Percentiles rank a stretch among this genome's conserved stretches.
Conservation (phyloP, 169 alveolate genomes). For the Plasmodium sp. region DNA sequence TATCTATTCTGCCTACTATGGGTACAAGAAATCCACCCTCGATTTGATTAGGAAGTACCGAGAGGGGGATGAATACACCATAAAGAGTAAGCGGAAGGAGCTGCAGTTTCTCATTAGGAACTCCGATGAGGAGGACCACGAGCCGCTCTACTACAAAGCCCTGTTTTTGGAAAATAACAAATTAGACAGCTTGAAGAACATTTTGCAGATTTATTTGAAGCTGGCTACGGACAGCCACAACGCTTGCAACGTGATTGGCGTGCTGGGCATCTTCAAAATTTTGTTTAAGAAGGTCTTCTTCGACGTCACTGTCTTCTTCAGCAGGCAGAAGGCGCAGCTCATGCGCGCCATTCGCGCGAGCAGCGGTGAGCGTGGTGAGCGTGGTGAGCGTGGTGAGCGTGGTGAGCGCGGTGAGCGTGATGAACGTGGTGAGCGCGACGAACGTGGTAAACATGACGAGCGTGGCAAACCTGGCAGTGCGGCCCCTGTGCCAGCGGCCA, state of each 20-base stretch:
- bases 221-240: constrained; percentile 59
- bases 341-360: neutral
- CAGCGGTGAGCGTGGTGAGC: no score
- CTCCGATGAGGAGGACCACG: constrained; percentile 52
- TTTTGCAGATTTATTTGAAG: constrained; percentile 54
- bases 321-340: neutral
- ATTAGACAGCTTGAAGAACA: constrained; percentile 29
- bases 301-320: constrained; percentile 5
- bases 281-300: constrained; percentile 51
- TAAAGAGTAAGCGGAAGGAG: constrained; percentile 68
- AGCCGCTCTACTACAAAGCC: constrained; percentile 41
- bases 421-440: no score
- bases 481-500: neutral
- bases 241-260: constrained; percentile 66
- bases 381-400: no score
- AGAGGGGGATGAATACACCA: constrained; percentile 66
- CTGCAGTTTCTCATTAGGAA: constrained; percentile 23
- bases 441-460: neutral
- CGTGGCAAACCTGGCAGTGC: neutral
- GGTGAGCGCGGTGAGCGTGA: no score
- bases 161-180: constrained; percentile 49
- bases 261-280: constrained; percentile 51
- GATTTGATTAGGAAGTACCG: constrained; percentile 45
- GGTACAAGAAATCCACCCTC: constrained; percentile 36
- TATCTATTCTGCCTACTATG: constrained; percentile 71